Evolutionary conservation across 2,329 filamentous ascomycete genomes (phyloP), one percentile per base, ranked within the genome.

Genomic region (Beauveria bassiana): DNA sequence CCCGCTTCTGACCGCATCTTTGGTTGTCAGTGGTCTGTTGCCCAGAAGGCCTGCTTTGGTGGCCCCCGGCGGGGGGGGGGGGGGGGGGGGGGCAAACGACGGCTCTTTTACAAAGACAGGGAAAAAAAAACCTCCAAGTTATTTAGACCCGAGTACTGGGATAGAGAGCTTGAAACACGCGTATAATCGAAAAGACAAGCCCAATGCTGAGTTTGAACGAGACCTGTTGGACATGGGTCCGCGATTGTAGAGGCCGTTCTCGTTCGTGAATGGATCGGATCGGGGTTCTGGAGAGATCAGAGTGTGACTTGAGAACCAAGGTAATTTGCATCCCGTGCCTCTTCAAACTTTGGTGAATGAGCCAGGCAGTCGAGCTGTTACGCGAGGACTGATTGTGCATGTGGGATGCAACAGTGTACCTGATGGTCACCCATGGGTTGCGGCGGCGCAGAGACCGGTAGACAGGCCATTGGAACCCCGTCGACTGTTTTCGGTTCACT

Each of bases 241-340:
- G 10, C 12, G n/a, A 18, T 5, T 7, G 45, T 12, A 40, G 43
- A 18, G 1, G 28, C 7, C 16, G 7, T 16, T 26, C 20, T 40
- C 31, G 47, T 16, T n/a, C 47, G 18, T 60, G 40, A 38, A 42
- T 60, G 58, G 58, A 54, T 60, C 58, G 49, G 38, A 53, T 53
- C 58, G 58, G 6, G 24, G 22, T 24, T 18, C n/a, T 53, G 16
- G 42, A 38, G 50, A 60, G 58, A 45, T 47, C 40, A 22, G 28
- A 54, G 47, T 52, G 58, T 54, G 58, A 60, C 24, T 52, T 45
- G 57, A 20, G 18, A 46, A 40, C 12, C 10, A 38, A 60, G 49
- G 31, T 26, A 14, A 12, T 20, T 34, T 14, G 52, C n/a, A 46
- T 45, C 53, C 53, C 42, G 42, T 56, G 40, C 34, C 34, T 34